These are phyloP conservation scores for Globisporangium okanoganense DNA, from an alignment of 352 stramenopile species.

Conservation along the genomic window DNA sequence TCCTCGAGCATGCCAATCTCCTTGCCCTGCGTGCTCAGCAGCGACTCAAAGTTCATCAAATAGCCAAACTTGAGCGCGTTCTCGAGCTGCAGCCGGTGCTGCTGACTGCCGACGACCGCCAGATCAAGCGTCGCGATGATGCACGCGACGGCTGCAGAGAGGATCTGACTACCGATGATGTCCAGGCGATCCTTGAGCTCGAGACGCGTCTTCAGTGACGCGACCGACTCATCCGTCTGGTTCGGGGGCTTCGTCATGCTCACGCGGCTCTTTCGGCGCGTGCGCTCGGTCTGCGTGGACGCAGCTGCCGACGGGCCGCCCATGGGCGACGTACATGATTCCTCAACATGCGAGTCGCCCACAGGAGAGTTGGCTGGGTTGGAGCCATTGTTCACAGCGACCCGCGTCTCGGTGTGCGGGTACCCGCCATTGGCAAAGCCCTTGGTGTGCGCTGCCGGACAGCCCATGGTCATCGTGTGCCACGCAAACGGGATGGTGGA, in stretches of 20 bases:
- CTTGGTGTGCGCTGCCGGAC: slow-evolving; percentile 74
- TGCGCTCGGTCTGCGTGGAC: slow-evolving; percentile 23
- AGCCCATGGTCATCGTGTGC: slow-evolving; percentile 88
- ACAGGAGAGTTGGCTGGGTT: slow-evolving; percentile 24
- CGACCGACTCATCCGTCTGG: slow-evolving; percentile 35
- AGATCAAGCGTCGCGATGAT: slow-evolving; percentile 66
- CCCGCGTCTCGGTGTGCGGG: slow-evolving; percentile 18
- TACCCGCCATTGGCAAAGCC: slow-evolving; percentile 73
- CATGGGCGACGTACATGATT: slow-evolving; percentile 25
- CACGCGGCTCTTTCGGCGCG: slow-evolving; percentile 14
- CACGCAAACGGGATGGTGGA: slow-evolving; percentile 42
- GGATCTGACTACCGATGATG: slow-evolving; percentile 69
- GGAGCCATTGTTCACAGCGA: neutral
- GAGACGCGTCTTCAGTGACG: slow-evolving; percentile 58
- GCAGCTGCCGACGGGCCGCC: slow-evolving; percentile 16
- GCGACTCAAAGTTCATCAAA: slow-evolving; percentile 80
- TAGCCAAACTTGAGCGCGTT: slow-evolving; percentile 56
- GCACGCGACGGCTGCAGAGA: slow-evolving; percentile 67
- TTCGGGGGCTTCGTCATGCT: slow-evolving; percentile 15
- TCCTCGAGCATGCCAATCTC: slow-evolving; percentile 95
- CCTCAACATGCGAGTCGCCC: slow-evolving; percentile 30
- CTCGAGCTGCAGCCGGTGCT: slow-evolving; percentile 55
- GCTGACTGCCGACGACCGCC: slow-evolving; percentile 44
- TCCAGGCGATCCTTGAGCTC: slow-evolving; percentile 69
- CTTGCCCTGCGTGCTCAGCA: slow-evolving; percentile 90